These are phyloP conservation scores for Dryadomyces quercus-mongolicae DNA, from an alignment of 2,329 filamentous ascomycete genomes.

Conservation along the genomic window DNA sequence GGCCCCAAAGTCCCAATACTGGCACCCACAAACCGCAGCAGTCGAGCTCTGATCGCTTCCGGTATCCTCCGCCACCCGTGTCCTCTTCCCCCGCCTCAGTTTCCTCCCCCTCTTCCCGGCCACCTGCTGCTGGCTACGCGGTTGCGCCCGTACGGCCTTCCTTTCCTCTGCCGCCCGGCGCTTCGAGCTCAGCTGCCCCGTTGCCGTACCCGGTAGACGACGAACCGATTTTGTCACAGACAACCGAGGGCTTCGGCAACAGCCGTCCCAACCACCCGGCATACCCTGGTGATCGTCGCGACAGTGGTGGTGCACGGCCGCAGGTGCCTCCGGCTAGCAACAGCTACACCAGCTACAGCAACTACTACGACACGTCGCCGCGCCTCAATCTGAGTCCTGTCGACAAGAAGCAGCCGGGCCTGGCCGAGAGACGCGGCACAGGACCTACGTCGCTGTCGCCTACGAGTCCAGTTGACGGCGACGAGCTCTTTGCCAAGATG, in stretches of 20 bases:
- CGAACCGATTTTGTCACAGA: constrained; percentile 32
- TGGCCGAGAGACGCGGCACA: constrained; percentile 75
- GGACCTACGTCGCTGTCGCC: constrained; percentile 73
- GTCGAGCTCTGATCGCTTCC: constrained; percentile 28
- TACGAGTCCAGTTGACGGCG: constrained; percentile 61
- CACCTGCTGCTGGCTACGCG: constrained; percentile 19
- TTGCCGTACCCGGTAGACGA: constrained; percentile 66
- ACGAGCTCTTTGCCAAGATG: constrained; percentile 62
- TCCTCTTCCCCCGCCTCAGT: constrained; percentile 13
- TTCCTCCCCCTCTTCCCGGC: constrained; percentile 4
- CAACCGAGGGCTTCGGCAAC: constrained; percentile 18
- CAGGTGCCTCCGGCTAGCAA: constrained; percentile 22
- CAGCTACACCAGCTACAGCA: neutral
- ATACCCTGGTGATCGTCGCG: constrained; percentile 28
- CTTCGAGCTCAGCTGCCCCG: constrained; percentile 55
- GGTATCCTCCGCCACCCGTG: constrained; percentile 36
- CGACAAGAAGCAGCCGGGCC: constrained; percentile 42
- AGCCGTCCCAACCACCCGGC: constrained; percentile 21
- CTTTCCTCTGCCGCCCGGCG: constrained; percentile 54
- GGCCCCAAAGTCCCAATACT: constrained; percentile 56
- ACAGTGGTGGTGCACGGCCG: constrained; percentile 22
- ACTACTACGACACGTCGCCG: constrained; percentile 36
- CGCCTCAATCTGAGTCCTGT: constrained; percentile 41
- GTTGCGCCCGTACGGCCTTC: constrained; percentile 38
- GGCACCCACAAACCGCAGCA: constrained; percentile 11